Evolutionary conservation across 2,329 filamentous ascomycete species (phyloP).

Genomic region (Microsporum ferrugineum): DNA sequence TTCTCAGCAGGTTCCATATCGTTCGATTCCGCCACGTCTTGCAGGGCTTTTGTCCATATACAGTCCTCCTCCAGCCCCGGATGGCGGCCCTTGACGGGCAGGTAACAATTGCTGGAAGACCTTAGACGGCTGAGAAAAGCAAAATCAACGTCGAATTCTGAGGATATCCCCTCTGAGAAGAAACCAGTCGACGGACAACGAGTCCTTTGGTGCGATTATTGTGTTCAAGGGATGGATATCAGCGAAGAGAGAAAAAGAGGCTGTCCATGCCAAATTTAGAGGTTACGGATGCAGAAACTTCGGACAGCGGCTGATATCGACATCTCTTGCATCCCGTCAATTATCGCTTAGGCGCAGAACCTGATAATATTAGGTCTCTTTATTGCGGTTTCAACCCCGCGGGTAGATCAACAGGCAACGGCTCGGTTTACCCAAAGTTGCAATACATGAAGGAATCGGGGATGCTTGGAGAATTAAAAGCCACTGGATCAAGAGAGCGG

Average conservation of each 20-base stretch:
- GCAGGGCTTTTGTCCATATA: not conserved
- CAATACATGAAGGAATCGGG: not conserved
- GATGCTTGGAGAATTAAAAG: not conserved
- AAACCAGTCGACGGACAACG: not conserved
- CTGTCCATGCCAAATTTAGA: not conserved
- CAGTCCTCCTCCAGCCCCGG: not conserved
- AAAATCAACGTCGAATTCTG: not conserved
- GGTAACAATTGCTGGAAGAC: not conserved
- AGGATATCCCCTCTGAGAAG: not conserved
- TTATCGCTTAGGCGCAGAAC: not conserved
- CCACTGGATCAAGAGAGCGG: not conserved
- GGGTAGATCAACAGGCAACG: slow-evolving; percentile 2
- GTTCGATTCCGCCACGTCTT: not conserved
- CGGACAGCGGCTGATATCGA: not conserved
- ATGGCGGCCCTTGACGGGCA: not conserved
- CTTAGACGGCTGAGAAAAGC: not conserved
- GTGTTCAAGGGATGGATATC: not conserved
- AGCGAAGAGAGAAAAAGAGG: not conserved
- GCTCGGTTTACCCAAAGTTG: slow-evolving; percentile 1
- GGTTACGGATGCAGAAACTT: not conserved
- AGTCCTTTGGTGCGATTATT: not conserved
- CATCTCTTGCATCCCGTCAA: not conserved
- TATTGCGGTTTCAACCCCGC: not conserved
- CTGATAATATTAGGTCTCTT: not conserved
- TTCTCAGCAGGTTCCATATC: slow-evolving; percentile 10